Evolutionary conservation across 208 protist species (phyloP).

Genomic region (Crithidia bombi): DNA sequence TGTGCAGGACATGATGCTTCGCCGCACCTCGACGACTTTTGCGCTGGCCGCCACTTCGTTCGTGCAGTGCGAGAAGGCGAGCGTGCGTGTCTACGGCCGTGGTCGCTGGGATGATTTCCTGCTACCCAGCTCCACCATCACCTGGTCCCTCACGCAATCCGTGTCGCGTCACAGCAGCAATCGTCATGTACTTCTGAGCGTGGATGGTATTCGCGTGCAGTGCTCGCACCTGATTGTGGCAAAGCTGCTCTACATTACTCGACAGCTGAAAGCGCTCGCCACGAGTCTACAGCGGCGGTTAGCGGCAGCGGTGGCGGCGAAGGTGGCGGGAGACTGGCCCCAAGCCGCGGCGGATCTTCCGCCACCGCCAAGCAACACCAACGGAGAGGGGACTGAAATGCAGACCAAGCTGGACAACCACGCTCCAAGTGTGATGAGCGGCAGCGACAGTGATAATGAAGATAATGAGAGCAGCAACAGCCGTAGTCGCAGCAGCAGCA

Average conservation of each 20-base stretch:
- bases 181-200: constrained; percentile 38
- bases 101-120: constrained; percentile 76
- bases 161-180: constrained; percentile 63
- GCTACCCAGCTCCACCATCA: constrained; percentile 40
- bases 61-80: constrained; percentile 39
- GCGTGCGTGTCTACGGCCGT: constrained; percentile 69
- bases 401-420: neutral
- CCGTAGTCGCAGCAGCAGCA: neutral
- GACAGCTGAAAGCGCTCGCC: constrained; percentile 26
- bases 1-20: constrained; percentile 46
- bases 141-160: constrained; percentile 44
- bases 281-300: constrained; percentile 21
- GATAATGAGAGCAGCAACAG: neutral
- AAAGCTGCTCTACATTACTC: constrained; percentile 62
- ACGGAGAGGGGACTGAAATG: neutral
- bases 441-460: neutral
- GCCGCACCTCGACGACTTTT: constrained; percentile 28
- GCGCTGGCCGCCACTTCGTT: constrained; percentile 29
- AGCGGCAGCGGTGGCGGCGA: constrained; percentile 7
- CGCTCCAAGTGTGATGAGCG: neutral
- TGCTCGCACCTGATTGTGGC: constrained; percentile 62
- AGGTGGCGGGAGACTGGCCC: neutral
- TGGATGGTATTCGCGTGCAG: constrained; percentile 63
- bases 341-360: neutral
- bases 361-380: neutral